Percentiles rank a stretch among this genome's conserved stretches.
These are phyloP conservation scores for Gossypium gossypioides DNA, from an alignment of 441 rosid genomes.

Conservation along the genomic window DNA sequence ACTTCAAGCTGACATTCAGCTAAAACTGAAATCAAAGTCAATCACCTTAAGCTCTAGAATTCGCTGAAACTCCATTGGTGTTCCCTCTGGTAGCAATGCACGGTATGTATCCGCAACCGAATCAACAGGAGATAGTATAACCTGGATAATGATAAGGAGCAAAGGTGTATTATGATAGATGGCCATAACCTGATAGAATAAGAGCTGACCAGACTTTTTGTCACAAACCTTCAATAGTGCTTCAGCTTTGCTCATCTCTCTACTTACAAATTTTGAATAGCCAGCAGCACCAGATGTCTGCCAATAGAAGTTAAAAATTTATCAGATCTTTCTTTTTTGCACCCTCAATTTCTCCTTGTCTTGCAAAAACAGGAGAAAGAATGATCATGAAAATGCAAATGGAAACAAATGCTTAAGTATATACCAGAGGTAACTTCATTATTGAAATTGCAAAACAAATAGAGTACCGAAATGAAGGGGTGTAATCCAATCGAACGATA, in stretches of 20 bases:
- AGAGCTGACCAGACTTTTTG: constrained; percentile 10
- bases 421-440: background rate
- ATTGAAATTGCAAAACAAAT: background rate
- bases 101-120: constrained; percentile 96
- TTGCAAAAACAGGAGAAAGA: background rate
- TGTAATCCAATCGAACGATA: background rate
- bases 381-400: background rate
- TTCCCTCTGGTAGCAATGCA: constrained; percentile 95
- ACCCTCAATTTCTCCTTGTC: background rate
- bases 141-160: constrained; percentile 31
- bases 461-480: background rate
- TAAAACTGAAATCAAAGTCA: background rate
- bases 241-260: constrained; percentile 99
- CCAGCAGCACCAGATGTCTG: constrained; percentile 81
- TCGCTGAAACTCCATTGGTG: constrained; percentile 96
- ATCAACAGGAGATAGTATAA: constrained; percentile 89
- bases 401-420: background rate
- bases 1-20: background rate
- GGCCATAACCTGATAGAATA: background rate
- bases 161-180: background rate
- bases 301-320: constrained; percentile 1
- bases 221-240: constrained; percentile 79
- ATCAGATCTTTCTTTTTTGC: background rate
- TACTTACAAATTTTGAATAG: constrained; percentile 87
- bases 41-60: constrained; percentile 88